Percentiles rank a stretch among this genome's conserved stretches.
Evolutionary conservation across 345 rosid genomes (phyloP).

Genomic region (Gossypium mustelinum): DNA sequence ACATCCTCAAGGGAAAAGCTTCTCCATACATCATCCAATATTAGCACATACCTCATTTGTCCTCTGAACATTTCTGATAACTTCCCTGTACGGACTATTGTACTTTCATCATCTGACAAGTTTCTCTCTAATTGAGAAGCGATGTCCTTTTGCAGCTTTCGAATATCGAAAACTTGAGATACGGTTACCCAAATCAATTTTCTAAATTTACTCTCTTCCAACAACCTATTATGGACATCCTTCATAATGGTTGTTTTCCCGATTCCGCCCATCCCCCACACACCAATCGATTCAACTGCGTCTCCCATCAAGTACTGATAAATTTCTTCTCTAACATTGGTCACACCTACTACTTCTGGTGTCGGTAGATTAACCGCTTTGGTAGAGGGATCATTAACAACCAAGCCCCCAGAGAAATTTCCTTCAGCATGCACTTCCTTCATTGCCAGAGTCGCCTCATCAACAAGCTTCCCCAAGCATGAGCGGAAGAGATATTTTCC

Average conservation of each 20-base stretch:
- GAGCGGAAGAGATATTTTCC: too few species aligned
- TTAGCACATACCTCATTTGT: neutral
- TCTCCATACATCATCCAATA: neutral
- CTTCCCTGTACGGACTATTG: too few species aligned
- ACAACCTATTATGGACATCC: too few species aligned
- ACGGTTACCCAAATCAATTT: too few species aligned
- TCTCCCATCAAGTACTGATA: neutral
- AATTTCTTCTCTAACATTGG: neutral
- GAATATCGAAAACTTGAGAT: neutral
- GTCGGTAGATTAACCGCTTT: neutral
- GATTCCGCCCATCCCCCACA: constrained; percentile 22
- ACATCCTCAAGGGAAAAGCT: neutral
- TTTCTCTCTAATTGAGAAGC: neutral
- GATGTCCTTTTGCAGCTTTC: constrained; percentile 1
- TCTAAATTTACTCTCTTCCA: too few species aligned
- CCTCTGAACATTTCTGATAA: neutral
- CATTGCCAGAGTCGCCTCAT: neutral
- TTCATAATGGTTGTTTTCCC: neutral
- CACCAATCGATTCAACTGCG: neutral
- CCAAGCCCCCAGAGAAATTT: neutral
- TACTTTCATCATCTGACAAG: neutral
- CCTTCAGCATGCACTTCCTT: neutral
- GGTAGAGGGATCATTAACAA: too few species aligned
- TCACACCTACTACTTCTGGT: neutral
- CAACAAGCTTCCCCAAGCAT: neutral